Evolutionary conservation across 371 early-diverging fungal species (phyloP), one percentile per base, ranked within the genome.

Genomic region (Quaeritorhiza haematococci): DNA sequence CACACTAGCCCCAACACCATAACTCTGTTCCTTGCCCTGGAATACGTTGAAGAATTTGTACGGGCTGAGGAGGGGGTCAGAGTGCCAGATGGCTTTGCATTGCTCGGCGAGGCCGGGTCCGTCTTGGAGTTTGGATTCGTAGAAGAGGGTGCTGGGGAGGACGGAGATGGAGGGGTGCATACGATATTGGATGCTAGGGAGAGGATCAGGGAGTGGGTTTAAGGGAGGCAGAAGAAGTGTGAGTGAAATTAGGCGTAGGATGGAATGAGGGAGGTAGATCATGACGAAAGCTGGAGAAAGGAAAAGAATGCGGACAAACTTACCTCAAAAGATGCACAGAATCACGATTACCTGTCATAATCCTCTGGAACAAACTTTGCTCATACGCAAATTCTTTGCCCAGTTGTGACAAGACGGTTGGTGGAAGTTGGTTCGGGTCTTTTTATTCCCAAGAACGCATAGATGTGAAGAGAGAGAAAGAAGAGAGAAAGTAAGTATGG

Each of bases 361-460:
- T 63, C 17, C 98, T 75, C 56, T 89, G 85, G 73, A 96, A 96
- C 58, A 98, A 69, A 64, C 87, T 87, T 64, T 91, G 88, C 35
- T 93, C 92, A 71, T 96, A 96, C n/a, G 68, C 67, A 53, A 76
- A 88, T 34, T 82, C 71, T 3, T 85, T 63, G 2, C 93, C 93
- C 34, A 78, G 49, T 29, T 76, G 74, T 5, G 93, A 94, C 7
- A 94, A 66, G 3, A 94, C 90, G 0, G 96, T 94, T 1, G 96
- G 94, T 1, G 97, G 95, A 33, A 99, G 80, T 72, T 98, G 99
- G 60, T 93, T 89, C 0, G 97, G 96, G 76, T 98, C 97, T 84
- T 56, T 24, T 21, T 1, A 28, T 49, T 49, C 38, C 13, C 38
- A 38, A 38, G 19, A 38, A 38, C 19, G 13, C 19, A 13, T 19